Evolutionary conservation across 495 filamentous ascomycete genomes (phyloP), one percentile per base, ranked within the genome.

Genomic region (Clavariopsis aquatica): DNA sequence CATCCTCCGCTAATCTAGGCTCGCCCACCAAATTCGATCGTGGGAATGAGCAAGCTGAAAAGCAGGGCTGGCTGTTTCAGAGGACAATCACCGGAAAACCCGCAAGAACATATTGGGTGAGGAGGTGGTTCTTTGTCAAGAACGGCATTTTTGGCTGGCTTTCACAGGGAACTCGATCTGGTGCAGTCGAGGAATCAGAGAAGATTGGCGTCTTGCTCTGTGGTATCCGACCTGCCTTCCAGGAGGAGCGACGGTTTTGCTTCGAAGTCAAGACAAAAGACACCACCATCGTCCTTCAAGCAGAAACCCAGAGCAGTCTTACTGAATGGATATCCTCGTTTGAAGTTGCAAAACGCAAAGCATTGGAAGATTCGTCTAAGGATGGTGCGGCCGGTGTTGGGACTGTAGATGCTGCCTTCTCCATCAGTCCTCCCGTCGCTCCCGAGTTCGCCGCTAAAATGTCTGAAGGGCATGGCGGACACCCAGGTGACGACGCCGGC

Each of bases 221-320:
- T 72, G 95, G 88, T 71, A 88, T 93, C 54, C 89, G 93, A 62
- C 90, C 91, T 9, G 93, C 93, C 2, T 88, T 93, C 43, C 87
- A 92, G 69, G 94, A 98, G 73, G 94, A 98, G 68, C 85, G 94
- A 36, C 83, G 95, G 28, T 98, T 97, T 74, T 96, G 95, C 72
- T 98, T 98, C 71, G 95, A 98, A 76, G 92, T 98, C 68, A 98
- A 97, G 80, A 98, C 94, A 15, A 98, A 97, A 74, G 95, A 93
- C 70, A 89, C 87, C 69, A 92, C 85, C 51, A 86, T 96, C 45
- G 77, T 96, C 58, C 79, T 98, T 27, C 94, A 98, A 76, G 91
- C 94, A 5, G 95, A 98, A 72, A 96, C 91, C 0, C 94, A 97
- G 70, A 78, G 81, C 51, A 90, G 97, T 69, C 79, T 98, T 23